Base-by-base conservation (phyloP, 2,329 filamentous ascomycete species). In the Aspergillus ochraceoroseus region DNA sequence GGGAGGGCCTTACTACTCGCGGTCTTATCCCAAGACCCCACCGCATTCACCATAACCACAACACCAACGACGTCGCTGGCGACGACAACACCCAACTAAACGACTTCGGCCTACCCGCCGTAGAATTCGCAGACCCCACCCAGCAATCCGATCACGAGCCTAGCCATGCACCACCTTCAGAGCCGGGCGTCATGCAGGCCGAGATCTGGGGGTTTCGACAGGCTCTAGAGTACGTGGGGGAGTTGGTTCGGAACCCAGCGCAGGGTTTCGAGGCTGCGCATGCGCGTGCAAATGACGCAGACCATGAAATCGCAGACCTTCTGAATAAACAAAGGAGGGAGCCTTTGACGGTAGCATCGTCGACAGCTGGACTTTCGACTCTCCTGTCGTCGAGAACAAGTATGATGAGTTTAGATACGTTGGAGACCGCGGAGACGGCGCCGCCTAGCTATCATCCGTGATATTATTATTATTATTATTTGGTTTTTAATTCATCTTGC, bases 221-320 rank as follows among this genome's bases (percentile, higher is more conserved):
- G 12, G 74, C 74, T 1, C 71, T 76, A 33, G 68, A 73, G 35
- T 70, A 76, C 17, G 75, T 79, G 1, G 67, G 69, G 28, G 64
- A 70, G 28, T 57, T 76, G 7, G 64, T 74, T 19, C 55, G 62
- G 18, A 68, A 68, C 9, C 61, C 65, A 38, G 61, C 62, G 44
- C 32, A 7, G 11, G 39, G 42, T 19, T 12, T 28, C 20, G 44
- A 35, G 41, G 40, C 28, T 23, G 37, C 23, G 30, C 38, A 17
- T 22, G 19, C 32, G 9, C 32, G 14, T 12, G 13, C 14, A 12
- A 7, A n/a, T 18, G 17, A 36, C 14, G 18, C 12, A 19, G 38
- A 41, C 19, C 30, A 47, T 17, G 44, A 52, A 17, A 40, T 46
- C n/a, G 41, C 39, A 5, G 42, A 47, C 29, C 40, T 49, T 20